Base-by-base conservation (phyloP, 257 asterid species). In the Fraxinus americana region DNA sequence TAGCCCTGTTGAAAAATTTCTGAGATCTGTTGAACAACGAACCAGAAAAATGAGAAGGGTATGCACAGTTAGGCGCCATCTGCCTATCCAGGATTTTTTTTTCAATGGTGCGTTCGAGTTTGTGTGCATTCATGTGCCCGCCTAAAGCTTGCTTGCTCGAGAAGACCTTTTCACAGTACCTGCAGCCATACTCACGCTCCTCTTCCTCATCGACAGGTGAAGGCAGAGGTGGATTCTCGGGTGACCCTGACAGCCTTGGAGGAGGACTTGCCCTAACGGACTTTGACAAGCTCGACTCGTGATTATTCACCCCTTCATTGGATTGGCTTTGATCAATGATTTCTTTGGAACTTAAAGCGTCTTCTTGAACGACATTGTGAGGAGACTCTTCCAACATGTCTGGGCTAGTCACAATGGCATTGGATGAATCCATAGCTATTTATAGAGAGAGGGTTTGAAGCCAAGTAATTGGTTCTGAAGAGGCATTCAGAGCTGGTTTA, bases 51-150 rank as follows among this genome's bases (percentile, higher is more conserved):
- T 63, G 9, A 30, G 39, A 12, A 39, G 45, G 45, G 13, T 39
- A 39, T 39, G 45, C 45, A 2, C 13, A 8, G 45, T 39, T 39
- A 1, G 29, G 29, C 29, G 45, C 45, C 45, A 39, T 39, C 45
- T 39, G 45, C 39, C 8, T 35, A 39, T 39, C 13, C 45, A 39
- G 45, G 13, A 30, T 52, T 30, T 21, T 70, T 21, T 83, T 86
- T 21, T 83, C 86, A 8, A 81, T 23, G 10, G 74, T 65, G 8
- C 89, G 75, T 61, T 83, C 82, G 4, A 50, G 8, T 29, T 74
- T 79, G 76, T 86, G 89, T 3, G 89, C 87, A 17, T 86, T 86
- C 23, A 83, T 86, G 69, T 86, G 87, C 12, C 89, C 86, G 1
- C 89, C 87, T 17, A 83, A 71, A 21, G 88, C 88, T 25, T 83